These are phyloP conservation scores for Amanita polypyramis DNA, from an alignment of 768 basidiomycete genomes.

Conservation along the genomic window DNA sequence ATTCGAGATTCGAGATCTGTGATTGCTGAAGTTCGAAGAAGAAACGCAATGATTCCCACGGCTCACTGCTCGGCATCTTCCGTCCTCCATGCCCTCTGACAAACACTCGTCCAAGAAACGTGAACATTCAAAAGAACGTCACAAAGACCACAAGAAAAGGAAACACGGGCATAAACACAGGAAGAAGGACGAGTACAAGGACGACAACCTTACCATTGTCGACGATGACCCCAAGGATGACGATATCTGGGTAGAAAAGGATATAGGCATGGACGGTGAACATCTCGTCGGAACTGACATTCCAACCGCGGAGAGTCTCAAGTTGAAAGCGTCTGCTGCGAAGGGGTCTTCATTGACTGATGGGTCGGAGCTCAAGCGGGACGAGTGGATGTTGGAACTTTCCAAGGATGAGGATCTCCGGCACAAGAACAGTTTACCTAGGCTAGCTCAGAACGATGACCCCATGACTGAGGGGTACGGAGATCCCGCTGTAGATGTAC, in stretches of 20 bases:
- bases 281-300: slow-evolving; percentile 65
- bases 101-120: slow-evolving; percentile 28
- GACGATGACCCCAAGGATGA: slow-evolving; percentile 71
- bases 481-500: slow-evolving; percentile 31
- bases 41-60: slow-evolving; percentile 12
- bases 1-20: too few relatives aligned
- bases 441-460: slow-evolving; percentile 27
- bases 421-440: slow-evolving; percentile 5
- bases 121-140: slow-evolving; percentile 40
- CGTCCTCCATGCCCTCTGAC: slow-evolving; percentile 23
- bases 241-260: slow-evolving; percentile 84
- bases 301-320: slow-evolving; percentile 64
- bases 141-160: slow-evolving; percentile 29
- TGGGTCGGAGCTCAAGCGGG: slow-evolving; percentile 44
- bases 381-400: slow-evolving; percentile 84
- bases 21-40: too few relatives aligned
- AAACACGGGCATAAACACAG: slow-evolving; percentile 15
- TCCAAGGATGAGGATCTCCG: slow-evolving; percentile 21
- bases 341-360: slow-evolving; percentile 24
- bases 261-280: slow-evolving; percentile 70
- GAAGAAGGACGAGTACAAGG: slow-evolving; percentile 33
- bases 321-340: slow-evolving; percentile 51
- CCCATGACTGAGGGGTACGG: slow-evolving; percentile 59
- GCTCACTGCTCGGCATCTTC: slow-evolving; percentile 6
- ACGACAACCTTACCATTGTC: slow-evolving; percentile 25